Evolutionary conservation across 202 grass and related monocot species (phyloP).

Genomic region (Musa balbisiana): DNA sequence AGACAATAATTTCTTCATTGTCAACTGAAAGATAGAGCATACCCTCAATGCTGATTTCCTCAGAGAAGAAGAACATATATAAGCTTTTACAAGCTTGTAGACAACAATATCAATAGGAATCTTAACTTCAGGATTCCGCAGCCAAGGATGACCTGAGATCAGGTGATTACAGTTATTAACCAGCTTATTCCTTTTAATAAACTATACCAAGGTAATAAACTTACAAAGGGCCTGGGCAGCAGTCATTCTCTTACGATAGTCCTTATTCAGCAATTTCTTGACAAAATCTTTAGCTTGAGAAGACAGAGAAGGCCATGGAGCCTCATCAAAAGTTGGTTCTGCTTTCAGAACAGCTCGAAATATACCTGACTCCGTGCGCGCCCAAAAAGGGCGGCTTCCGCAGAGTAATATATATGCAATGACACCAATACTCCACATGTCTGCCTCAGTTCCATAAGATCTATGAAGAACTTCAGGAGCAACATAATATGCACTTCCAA

Average conservation of each 20-base stretch:
- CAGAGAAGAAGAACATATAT: slow-evolving; percentile 89
- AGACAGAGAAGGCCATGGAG: slow-evolving; percentile 84
- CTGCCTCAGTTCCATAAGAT: slow-evolving; percentile 86
- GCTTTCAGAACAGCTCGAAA: slow-evolving; percentile 92
- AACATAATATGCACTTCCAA: slow-evolving; percentile 96
- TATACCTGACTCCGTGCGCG: slow-evolving; percentile 91
- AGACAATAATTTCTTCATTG: not conserved
- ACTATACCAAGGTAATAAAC: slow-evolving; percentile 15
- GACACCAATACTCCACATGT: slow-evolving; percentile 99
- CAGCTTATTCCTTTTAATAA: not conserved
- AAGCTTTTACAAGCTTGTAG: slow-evolving; percentile 89
- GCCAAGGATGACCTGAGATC: slow-evolving; percentile 88
- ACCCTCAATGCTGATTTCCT: slow-evolving; percentile 98
- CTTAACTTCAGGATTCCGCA: slow-evolving; percentile 62
- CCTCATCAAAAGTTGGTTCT: slow-evolving; percentile 92
- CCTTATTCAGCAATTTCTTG: slow-evolving; percentile 93
- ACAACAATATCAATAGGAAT: slow-evolving; percentile 94
- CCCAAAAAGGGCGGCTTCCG: slow-evolving; percentile 97
- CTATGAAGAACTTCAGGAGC: slow-evolving; percentile 96
- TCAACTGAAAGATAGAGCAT: slow-evolving; percentile 7
- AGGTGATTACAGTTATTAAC: slow-evolving; percentile 1
- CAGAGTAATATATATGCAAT: slow-evolving; percentile 98
- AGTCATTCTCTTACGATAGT: slow-evolving; percentile 98
- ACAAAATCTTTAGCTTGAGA: slow-evolving; percentile 91
- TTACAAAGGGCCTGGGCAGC: slow-evolving; percentile 95